Percentiles rank a stretch among this genome's conserved stretches.
Conservation (phyloP, 116 monocot species). For the Zostera marina region DNA sequence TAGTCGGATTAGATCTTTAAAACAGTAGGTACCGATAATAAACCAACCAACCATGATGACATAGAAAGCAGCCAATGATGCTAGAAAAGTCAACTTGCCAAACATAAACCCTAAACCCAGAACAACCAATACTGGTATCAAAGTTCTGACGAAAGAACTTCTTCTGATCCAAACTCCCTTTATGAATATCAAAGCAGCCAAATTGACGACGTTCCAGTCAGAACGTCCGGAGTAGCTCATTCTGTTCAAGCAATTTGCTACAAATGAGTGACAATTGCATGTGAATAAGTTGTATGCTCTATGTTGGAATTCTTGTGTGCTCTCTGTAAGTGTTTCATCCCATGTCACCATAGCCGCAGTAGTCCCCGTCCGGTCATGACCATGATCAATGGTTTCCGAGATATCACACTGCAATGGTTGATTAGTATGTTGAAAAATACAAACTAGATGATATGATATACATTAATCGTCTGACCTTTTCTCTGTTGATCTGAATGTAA, state of each 20-base stretch:
- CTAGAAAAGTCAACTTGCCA: conserved; percentile 40
- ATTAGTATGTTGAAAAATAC: background rate
- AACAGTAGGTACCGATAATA: conserved; percentile 69
- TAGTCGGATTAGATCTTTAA: conserved; percentile 43
- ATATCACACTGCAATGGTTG: conserved; percentile 1
- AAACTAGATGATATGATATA: too few species aligned
- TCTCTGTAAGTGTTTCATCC: conserved; percentile 64
- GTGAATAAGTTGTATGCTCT: conserved; percentile 68
- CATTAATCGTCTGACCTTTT: conserved; percentile 18
- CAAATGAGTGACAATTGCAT: conserved; percentile 97
- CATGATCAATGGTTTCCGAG: background rate
- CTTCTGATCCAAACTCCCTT: conserved; percentile 61
- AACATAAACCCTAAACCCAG: conserved; percentile 31
- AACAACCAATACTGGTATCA: conserved; percentile 35
- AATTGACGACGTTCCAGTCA: conserved; percentile 74
- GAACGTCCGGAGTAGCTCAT: conserved; percentile 31
- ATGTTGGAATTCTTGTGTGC: conserved; percentile 79
- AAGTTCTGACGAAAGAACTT: conserved; percentile 31
- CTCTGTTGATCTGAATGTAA: conserved; percentile 54
- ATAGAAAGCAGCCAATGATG: conserved; percentile 17
- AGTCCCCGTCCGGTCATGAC: background rate
- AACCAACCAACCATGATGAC: conserved; percentile 62
- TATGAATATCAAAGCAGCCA: conserved; percentile 49
- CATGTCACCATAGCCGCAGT: conserved; percentile 14
- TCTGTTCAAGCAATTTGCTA: conserved; percentile 63